phyloP scores from a whole-genome alignment of 2,329 filamentous ascomycete species.

The Trichoderma hamatum region DNA sequence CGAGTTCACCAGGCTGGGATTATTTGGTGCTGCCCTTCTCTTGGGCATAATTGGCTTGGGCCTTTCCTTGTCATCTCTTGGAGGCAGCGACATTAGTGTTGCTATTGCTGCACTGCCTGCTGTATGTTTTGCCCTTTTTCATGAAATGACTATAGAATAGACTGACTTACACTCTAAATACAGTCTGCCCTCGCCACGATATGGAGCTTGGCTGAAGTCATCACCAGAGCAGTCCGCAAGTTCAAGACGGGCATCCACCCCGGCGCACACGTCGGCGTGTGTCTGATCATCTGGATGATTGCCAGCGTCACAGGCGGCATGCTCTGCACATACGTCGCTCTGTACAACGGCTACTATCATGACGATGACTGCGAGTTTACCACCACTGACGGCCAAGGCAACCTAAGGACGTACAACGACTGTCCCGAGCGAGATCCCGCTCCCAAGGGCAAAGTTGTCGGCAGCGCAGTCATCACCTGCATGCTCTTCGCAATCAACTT shows the following conservation, averaged over 20 bases:
- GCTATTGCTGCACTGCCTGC: not conserved
- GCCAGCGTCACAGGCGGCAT: conserved; percentile 36
- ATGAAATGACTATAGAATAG: not conserved
- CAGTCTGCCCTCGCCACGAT: conserved; percentile 43
- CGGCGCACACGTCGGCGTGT: conserved; percentile 48
- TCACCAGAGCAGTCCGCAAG: conserved; percentile 41
- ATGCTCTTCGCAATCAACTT: conserved; percentile 41
- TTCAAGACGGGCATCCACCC: conserved; percentile 46
- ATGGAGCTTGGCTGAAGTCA: conserved; percentile 46
- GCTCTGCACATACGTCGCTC: conserved; percentile 25
- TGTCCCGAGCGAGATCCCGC: not conserved
- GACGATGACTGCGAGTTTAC: conserved; percentile 24
- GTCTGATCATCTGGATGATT: conserved; percentile 47
- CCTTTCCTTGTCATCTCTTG: not conserved
- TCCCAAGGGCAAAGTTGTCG: conserved; percentile 17
- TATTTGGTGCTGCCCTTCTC: conserved; percentile 37
- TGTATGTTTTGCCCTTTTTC: not conserved
- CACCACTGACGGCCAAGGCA: not conserved
- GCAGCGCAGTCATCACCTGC: conserved; percentile 33
- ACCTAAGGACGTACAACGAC: not conserved
- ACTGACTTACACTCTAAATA: not conserved
- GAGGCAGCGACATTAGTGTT: not conserved
- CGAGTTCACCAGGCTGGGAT: conserved; percentile 35
- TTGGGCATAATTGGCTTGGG: conserved; percentile 36
- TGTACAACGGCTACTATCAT: conserved; percentile 13